phyloP scores from a whole-genome alignment of 2,329 filamentous ascomycete species.

The Fusarium verrucosum region DNA sequence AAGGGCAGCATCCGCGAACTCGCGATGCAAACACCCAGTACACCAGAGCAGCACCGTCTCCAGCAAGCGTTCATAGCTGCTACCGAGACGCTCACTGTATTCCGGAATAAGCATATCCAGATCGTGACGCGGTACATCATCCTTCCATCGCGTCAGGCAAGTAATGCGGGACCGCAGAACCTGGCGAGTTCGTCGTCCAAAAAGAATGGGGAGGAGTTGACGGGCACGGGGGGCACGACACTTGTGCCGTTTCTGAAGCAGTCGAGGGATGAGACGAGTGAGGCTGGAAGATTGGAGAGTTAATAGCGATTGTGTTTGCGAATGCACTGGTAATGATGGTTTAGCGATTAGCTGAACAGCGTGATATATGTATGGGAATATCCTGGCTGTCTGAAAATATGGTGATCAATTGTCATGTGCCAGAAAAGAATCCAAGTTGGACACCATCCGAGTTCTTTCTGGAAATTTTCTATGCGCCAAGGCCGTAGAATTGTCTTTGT shows the following conservation, averaged over 20 bases:
- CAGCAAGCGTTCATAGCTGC: slow-evolving; percentile 72
- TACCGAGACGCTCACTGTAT: slow-evolving; percentile 75
- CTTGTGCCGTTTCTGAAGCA: slow-evolving; percentile 91
- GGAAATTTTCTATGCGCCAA: slow-evolving; percentile 1
- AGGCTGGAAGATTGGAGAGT: slow-evolving; percentile 49
- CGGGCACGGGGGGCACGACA: slow-evolving; percentile 87
- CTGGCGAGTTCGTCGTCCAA: slow-evolving; percentile 57
- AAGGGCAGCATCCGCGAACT: slow-evolving; percentile 80
- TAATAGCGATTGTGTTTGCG: not conserved
- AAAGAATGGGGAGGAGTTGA: slow-evolving; percentile 61
- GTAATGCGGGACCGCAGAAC: slow-evolving; percentile 48
- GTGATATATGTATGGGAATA: not conserved
- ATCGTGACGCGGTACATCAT: slow-evolving; percentile 93
- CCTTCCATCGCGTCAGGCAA: slow-evolving; percentile 68
- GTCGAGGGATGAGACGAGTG: slow-evolving; percentile 80
- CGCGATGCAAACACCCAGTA: slow-evolving; percentile 64
- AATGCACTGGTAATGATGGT: not conserved
- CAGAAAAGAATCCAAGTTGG: too few relatives aligned
- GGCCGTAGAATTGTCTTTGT: not conserved
- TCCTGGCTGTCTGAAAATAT: too few relatives aligned
- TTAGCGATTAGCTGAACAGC: slow-evolving; percentile 9
- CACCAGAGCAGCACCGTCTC: slow-evolving; percentile 57
- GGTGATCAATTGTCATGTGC: not conserved
- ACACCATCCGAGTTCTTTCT: not conserved
- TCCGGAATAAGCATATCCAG: slow-evolving; percentile 87